Base-by-base conservation (phyloP, 1,284 basidiomycete genomes). In the Boletus albobrunnescens region DNA sequence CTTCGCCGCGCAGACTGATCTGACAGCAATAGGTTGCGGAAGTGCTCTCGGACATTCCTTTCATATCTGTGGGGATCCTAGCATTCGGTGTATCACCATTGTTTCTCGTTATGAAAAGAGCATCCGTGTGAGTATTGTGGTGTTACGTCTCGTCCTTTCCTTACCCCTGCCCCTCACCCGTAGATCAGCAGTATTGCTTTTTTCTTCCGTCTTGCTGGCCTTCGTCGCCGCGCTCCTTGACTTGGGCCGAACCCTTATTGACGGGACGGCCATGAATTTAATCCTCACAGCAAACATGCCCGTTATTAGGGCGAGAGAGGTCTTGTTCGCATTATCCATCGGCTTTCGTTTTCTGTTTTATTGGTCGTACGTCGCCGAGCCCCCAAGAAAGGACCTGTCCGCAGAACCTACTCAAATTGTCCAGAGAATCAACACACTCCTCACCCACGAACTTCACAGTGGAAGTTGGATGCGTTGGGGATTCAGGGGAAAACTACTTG, bases 401-500 rank as follows among this genome's bases (percentile, higher is more conserved):
- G 50, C 60, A 17, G 14, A 50, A 19, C 46, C 56, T 37, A 43
- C 52, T 27, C 46, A 36, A 40, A 33, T 47, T n/a, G 37, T 41
- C 44, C 41, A 53, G 43, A 47, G 55, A 50, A 43, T 54, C 46
- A 49, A 53, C 61, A 41, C 51, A 59, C 20, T 33, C 51, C 19
- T 44, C 23, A 53, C 56, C 19, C 32, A 53, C 8, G 44, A 55
- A 49, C 44, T 59, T 43, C 82, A 84, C 52, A 80, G 76, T 51
- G 82, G 75, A 19, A 76, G 71, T 55, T 87, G 84, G 86, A 57
- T 63, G 49, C 75, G 77, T 39, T 84, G 81, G 82, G 82, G 84
- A 8, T 28, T 72, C 24, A 49, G 74, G 7, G 82, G 84, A 16
- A 59, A 70, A 22, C 17, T 78, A 24, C 61, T 84, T 44, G 77